Conservation (phyloP, 331 rosid genomes). For the Malus hybrid region DNA sequence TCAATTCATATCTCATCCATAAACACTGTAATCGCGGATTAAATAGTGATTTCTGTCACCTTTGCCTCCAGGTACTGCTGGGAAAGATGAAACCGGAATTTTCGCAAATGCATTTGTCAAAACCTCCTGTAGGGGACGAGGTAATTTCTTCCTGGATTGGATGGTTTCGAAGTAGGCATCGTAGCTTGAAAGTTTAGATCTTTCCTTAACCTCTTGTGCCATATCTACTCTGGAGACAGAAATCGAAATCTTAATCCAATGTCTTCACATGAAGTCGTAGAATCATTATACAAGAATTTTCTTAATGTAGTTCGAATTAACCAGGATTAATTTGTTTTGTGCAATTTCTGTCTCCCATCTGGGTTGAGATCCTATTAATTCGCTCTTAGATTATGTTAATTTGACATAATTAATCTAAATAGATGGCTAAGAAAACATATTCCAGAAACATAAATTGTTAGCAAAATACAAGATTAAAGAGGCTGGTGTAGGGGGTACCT, state of each 20-base stretch:
- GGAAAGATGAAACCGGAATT: slow-evolving; percentile 80
- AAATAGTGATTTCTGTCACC: slow-evolving; percentile 34
- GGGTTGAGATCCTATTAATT: neutral
- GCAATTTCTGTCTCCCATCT: neutral
- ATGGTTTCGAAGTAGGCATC: slow-evolving; percentile 60
- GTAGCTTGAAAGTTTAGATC: slow-evolving; percentile 33
- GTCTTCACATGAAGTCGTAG: neutral
- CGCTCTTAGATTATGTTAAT: neutral
- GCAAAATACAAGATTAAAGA: neutral
- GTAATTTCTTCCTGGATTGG: slow-evolving; percentile 81
- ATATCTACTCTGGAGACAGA: slow-evolving; percentile 30
- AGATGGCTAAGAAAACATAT: neutral
- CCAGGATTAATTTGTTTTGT: neutral
- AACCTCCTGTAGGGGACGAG: slow-evolving; percentile 51
- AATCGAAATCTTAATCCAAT: neutral
- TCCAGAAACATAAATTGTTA: neutral
- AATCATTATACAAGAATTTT: neutral
- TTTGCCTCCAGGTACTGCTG: slow-evolving; percentile 71
- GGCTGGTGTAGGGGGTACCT: neutral
- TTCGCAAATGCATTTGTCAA: slow-evolving; percentile 68
- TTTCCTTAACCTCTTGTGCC: slow-evolving; percentile 33
- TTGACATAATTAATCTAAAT: neutral
- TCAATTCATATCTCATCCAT: neutral
- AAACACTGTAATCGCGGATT: neutral
- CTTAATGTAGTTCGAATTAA: neutral